These are phyloP conservation scores for Talaromyces borbonicus DNA, from an alignment of 495 filamentous ascomycete species.

Conservation along the genomic window DNA sequence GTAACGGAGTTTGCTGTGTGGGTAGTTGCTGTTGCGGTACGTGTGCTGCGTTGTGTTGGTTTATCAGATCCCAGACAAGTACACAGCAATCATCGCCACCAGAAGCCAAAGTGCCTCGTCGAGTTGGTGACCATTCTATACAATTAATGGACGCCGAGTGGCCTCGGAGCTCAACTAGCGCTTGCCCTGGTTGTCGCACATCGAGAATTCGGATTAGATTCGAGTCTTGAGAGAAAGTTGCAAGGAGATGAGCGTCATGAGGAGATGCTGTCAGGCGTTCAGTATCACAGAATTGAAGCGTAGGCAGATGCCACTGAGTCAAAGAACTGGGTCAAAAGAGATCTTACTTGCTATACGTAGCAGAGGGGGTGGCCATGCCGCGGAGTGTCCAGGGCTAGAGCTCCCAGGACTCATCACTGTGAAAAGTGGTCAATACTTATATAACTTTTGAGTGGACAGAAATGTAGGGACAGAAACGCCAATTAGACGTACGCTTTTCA, in stretches of 20 bases:
- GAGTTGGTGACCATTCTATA: constrained; percentile 87
- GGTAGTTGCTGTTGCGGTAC: constrained; percentile 33
- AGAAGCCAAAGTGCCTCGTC: constrained; percentile 80
- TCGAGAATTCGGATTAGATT: constrained; percentile 92
- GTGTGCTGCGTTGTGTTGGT: constrained; percentile 47
- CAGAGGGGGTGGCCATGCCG: constrained; percentile 73
- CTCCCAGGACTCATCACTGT: constrained; percentile 41
- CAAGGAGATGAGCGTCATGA: constrained; percentile 89
- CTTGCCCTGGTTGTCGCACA: constrained; percentile 92
- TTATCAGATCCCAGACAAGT: constrained; percentile 87
- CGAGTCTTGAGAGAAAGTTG: constrained; percentile 91
- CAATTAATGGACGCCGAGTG: constrained; percentile 79
- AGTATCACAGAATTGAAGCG: too few species aligned
- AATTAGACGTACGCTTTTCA: constrained; percentile 61
- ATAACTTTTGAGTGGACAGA: not conserved
- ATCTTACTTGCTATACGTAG: constrained; percentile 64
- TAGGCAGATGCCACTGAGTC: too few species aligned
- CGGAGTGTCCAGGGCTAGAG: constrained; percentile 61
- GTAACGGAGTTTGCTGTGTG: constrained; percentile 9
- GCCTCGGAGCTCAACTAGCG: constrained; percentile 87
- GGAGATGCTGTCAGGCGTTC: constrained; percentile 64
- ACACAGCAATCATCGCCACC: constrained; percentile 89
- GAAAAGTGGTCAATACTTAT: constrained; percentile 2
- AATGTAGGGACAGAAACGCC: not conserved
- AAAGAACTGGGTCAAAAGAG: not conserved